phyloP scores from a whole-genome alignment of 768 basidiomycete genomes.

The Tylopilus vinaceipallidus region DNA sequence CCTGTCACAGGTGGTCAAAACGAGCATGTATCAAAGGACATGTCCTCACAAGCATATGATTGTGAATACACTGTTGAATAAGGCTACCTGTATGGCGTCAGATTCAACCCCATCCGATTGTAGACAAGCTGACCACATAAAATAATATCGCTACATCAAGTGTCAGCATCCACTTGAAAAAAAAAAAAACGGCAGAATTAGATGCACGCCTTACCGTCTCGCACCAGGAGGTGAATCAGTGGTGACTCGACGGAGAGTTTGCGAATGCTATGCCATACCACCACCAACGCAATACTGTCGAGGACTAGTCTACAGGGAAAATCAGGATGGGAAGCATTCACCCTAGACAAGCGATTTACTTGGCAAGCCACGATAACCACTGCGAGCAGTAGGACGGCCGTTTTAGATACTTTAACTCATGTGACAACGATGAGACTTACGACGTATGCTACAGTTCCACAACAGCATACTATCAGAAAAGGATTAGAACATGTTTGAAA shows the following conservation, averaged over 20 bases:
- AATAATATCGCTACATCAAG: conserved; percentile 1
- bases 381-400: neutral
- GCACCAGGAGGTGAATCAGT: conserved; percentile 3
- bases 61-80: conserved; percentile 3
- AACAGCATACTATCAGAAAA: too few species aligned
- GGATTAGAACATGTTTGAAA: too few species aligned
- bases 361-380: conserved; percentile 9
- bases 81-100: neutral
- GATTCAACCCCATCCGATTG: neutral
- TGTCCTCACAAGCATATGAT: conserved; percentile 13
- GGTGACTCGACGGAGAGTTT: neutral
- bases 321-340: neutral
- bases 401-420: neutral
- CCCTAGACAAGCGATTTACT: neutral
- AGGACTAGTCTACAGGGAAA: conserved; percentile 2
- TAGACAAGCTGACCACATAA: neutral
- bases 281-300: conserved; percentile 6
- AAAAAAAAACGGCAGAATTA: neutral
- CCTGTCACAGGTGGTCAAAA: conserved; percentile 2
- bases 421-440: conserved; percentile 4
- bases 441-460: neutral
- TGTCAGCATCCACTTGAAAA: neutral
- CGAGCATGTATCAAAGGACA: neutral
- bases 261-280: conserved; percentile 2
- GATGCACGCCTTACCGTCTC: conserved; percentile 7